These are phyloP conservation scores for Fusarium nematophilum DNA, from an alignment of 2,329 filamentous ascomycete species.

Conservation along the genomic window DNA sequence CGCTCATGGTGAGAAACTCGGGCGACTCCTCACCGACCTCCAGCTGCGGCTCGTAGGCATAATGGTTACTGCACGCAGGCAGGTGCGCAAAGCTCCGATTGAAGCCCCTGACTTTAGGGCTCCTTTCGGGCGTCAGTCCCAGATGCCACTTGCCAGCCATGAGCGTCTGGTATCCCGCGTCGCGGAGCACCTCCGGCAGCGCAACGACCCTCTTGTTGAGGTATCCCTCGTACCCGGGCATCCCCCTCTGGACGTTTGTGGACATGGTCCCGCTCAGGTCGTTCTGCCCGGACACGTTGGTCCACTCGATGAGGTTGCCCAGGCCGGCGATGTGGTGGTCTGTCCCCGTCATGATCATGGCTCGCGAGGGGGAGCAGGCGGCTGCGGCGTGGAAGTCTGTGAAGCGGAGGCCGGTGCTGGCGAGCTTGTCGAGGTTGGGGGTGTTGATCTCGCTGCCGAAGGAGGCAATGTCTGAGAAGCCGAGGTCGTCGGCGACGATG, in stretches of 20 bases:
- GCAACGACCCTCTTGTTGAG: constrained; percentile 65
- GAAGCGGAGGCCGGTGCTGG: constrained; percentile 64
- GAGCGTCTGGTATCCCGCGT: constrained; percentile 66
- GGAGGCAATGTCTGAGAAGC: constrained; percentile 68
- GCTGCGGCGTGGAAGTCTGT: constrained; percentile 73
- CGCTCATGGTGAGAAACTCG: constrained; percentile 31
- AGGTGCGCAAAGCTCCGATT: constrained; percentile 69
- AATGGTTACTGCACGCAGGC: constrained; percentile 68
- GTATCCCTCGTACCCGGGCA: constrained; percentile 59
- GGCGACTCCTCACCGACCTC: constrained; percentile 18
- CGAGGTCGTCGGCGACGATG: constrained; percentile 38
- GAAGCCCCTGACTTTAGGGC: constrained; percentile 58
- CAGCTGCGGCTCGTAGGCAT: constrained; percentile 43
- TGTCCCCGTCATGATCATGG: constrained; percentile 74
- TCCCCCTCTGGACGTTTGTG: constrained; percentile 35
- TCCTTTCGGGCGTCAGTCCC: constrained; percentile 27
- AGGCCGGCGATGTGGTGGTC: constrained; percentile 30
- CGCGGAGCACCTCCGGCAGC: constrained; percentile 65
- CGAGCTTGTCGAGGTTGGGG: constrained; percentile 67
- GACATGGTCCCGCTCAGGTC: constrained; percentile 23
- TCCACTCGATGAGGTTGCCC: constrained; percentile 60
- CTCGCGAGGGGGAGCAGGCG: constrained; percentile 70
- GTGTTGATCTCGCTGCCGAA: constrained; percentile 71
- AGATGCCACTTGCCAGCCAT: constrained; percentile 62
- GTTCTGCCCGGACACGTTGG: constrained; percentile 21